Base-by-base conservation (phyloP, 768 basidiomycete species). In the Obba rivulosa region DNA sequence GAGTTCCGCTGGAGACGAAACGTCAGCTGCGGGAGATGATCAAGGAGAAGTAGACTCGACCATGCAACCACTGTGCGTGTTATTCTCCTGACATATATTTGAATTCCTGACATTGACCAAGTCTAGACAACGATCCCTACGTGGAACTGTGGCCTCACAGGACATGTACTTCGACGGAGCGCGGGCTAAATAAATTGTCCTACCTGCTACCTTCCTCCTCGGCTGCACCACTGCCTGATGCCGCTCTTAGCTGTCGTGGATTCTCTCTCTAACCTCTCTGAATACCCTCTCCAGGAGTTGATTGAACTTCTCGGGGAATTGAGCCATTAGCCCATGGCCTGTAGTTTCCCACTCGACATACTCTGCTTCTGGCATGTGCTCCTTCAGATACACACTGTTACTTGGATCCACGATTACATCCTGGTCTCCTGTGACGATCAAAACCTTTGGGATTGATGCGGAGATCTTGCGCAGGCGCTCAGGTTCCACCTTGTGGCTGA, bases 381-480 rank as follows among this genome's bases (percentile, higher is more conserved):
- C 61, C 60, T 80, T 79, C 18, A 91, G 58, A 18, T 70, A 63
- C 7, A 62, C 55, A 20, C 81, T 83, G 46, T 83, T 77, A 7
- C 56, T 52, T 0, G 78, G 70, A 14, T 67, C 56, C 8, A 91
- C 73, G 2, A 91, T 63, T 41, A 75, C 53, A 57, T 90, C 88
- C 1, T 78, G 63, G 50, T 85, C 80, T 2, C 85, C 88, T 0
- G 83, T 85, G n/a, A 88, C 58, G 45, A 79, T 81, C 24, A 73
- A 56, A 8, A 88, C 73, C 59, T 87, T 87, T 10, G 86, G 82
- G 18, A 90, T 76, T 3, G 69, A 66, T 0, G 63, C 59, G 0
- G 80, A 77, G 39, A 73, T 69, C 24, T 50, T 41, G 2, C 46
- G 52, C 11, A 72, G 59, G 2, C 63, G 62, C 2, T 57, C 58